These are phyloP conservation scores for Xylaria polymorpha DNA, from an alignment of 2,329 filamentous ascomycete species.

Conservation along the genomic window DNA sequence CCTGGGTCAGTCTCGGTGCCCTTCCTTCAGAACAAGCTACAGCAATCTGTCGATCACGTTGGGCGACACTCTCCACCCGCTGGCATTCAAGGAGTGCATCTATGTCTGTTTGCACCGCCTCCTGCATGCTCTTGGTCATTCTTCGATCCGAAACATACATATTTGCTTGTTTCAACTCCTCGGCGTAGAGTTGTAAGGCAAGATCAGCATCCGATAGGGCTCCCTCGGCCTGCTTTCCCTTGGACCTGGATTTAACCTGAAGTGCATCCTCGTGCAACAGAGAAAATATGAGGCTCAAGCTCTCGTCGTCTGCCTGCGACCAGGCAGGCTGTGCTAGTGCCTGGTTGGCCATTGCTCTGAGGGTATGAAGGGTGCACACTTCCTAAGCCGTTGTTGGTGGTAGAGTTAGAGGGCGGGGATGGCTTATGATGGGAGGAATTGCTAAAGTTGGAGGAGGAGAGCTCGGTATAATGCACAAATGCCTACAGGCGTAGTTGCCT, in stretches of 20 bases:
- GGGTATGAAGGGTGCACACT: not conserved
- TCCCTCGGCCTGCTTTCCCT: constrained; percentile 42
- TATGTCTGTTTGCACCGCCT: constrained; percentile 39
- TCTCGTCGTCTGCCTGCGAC: constrained; percentile 28
- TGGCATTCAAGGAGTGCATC: constrained; percentile 33
- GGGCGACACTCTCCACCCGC: constrained; percentile 32
- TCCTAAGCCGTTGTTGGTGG: not conserved
- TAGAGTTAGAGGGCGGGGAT: too few relatives aligned
- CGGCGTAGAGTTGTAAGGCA: constrained; percentile 37
- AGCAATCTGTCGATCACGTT: constrained; percentile 33
- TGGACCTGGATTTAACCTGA: constrained; percentile 14
- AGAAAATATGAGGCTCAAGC: constrained; percentile 23
- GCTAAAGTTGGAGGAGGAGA: too few relatives aligned
- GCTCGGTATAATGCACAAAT: too few relatives aligned
- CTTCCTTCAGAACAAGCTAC: constrained; percentile 15
- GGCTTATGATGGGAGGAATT: too few relatives aligned
- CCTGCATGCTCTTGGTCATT: constrained; percentile 43
- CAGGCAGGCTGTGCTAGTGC: constrained; percentile 11
- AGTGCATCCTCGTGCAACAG: constrained; percentile 24
- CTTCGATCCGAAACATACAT: constrained; percentile 36
- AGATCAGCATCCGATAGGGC: constrained; percentile 37
- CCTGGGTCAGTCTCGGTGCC: not conserved
- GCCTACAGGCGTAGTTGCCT: too few relatives aligned
- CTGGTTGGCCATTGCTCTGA: constrained; percentile 14
- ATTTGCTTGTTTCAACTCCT: constrained; percentile 37